Conservation (phyloP, 1,139 yeast species). For the Zygosaccharomyces pseudobailii region DNA sequence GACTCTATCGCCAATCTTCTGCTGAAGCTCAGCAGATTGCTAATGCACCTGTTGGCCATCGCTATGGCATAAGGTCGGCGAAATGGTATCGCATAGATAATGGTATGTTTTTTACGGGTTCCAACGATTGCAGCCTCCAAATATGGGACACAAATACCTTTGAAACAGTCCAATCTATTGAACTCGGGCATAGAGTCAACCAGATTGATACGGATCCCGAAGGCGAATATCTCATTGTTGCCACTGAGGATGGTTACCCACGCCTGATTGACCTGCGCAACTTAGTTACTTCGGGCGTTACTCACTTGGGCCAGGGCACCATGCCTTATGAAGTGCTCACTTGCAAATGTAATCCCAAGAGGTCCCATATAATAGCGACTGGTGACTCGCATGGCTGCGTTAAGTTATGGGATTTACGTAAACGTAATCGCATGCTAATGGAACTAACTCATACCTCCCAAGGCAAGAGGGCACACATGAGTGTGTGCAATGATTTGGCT, state of each 20-base stretch:
- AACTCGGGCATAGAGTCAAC: constrained; percentile 47
- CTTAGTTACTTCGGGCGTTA: constrained; percentile 32
- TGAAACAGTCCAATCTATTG: constrained; percentile 60
- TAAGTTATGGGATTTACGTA: constrained; percentile 37
- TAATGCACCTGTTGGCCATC: constrained; percentile 39
- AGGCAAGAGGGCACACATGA: constrained; percentile 19
- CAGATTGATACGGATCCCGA: constrained; percentile 47
- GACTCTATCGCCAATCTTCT: constrained; percentile 43
- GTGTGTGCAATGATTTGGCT: constrained; percentile 23
- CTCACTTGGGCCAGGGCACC: constrained; percentile 45
- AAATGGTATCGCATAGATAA: constrained; percentile 90
- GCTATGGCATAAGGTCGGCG: constrained; percentile 66
- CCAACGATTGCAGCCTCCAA: constrained; percentile 72
- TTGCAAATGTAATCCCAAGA: constrained; percentile 68
- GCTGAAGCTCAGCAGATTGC: neutral
- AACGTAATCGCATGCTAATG: constrained; percentile 17
- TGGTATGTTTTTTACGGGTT: constrained; percentile 79
- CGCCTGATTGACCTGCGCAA: constrained; percentile 69
- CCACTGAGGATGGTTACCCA: constrained; percentile 64
- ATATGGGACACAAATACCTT: constrained; percentile 76
- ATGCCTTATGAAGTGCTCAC: constrained; percentile 53
- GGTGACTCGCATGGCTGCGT: constrained; percentile 69
- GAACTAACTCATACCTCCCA: constrained; percentile 13
- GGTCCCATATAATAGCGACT: constrained; percentile 51
- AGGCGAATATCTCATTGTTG: constrained; percentile 61